A percentile compares a stretch with the other conserved stretches of the same genome.
Conservation (phyloP, 257 asterid species). For the Solanum commersonii region DNA sequence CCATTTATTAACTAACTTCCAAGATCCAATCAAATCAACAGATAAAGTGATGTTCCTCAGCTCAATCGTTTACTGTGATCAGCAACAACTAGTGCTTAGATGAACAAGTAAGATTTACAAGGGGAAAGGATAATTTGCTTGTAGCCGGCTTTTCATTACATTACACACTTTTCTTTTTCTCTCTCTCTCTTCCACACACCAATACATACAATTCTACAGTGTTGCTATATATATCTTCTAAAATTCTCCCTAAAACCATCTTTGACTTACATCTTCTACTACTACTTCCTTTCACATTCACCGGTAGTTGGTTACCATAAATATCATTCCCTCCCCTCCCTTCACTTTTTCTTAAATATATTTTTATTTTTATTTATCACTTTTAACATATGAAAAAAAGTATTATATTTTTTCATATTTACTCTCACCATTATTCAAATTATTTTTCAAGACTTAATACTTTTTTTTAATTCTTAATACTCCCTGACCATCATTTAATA, state of each 20-base stretch:
- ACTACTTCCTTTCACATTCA: neutral
- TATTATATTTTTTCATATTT: too few relatives aligned
- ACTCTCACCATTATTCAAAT: too few relatives aligned
- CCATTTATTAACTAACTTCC: slow-evolving; percentile 36
- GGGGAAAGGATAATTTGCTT: neutral
- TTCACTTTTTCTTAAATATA: too few relatives aligned
- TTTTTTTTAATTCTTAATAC: too few relatives aligned
- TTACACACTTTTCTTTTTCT: slow-evolving; percentile 8
- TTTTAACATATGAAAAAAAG: too few relatives aligned
- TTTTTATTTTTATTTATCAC: too few relatives aligned
- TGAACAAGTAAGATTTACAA: neutral
- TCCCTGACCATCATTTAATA: too few relatives aligned
- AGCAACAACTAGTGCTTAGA: neutral
- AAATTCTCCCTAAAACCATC: neutral
- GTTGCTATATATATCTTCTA: neutral
- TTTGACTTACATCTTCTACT: neutral
- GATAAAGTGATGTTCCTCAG: slow-evolving; percentile 10
- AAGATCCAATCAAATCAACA: slow-evolving; percentile 19
- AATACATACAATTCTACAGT: neutral
- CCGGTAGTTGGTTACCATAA: neutral
- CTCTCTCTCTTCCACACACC: neutral
- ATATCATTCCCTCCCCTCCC: too few relatives aligned
- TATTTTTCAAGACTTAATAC: too few relatives aligned
- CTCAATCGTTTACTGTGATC: neutral
- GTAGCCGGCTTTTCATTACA: slow-evolving; percentile 66